These are phyloP conservation scores for Catunica adiposa DNA, from an alignment of 2,329 filamentous ascomycete species.

Conservation along the genomic window DNA sequence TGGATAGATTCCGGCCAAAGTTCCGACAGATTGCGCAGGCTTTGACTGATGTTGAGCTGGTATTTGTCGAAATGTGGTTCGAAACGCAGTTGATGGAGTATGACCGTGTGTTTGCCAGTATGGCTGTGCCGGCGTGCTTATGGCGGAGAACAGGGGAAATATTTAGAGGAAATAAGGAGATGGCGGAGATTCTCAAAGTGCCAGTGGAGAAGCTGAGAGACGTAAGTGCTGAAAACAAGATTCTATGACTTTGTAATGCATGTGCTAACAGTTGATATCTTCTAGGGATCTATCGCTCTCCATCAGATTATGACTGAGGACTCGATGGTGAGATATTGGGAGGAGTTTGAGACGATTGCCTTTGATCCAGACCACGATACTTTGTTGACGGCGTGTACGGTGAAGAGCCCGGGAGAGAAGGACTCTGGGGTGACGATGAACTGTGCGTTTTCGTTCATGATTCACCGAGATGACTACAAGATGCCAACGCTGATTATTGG, in stretches of 20 bases:
- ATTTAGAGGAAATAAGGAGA: constrained; percentile 93
- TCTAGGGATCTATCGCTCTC: constrained; percentile 80
- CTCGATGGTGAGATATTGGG: constrained; percentile 92
- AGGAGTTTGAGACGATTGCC: constrained; percentile 95
- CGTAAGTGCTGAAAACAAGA: constrained; percentile 44
- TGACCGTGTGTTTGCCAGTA: constrained; percentile 93
- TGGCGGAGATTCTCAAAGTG: constrained; percentile 90
- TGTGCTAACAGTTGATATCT: constrained; percentile 6
- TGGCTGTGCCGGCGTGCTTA: constrained; percentile 95
- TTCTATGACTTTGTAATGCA: background rate
- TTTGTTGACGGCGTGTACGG: constrained; percentile 77
- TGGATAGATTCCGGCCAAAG: constrained; percentile 86
- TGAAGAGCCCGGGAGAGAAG: constrained; percentile 63
- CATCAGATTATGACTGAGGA: constrained; percentile 95
- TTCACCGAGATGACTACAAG: constrained; percentile 84
- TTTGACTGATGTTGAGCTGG: constrained; percentile 82
- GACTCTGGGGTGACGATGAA: constrained; percentile 59
- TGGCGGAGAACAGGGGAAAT: constrained; percentile 96
- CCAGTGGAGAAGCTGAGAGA: constrained; percentile 82
- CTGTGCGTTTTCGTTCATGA: constrained; percentile 96
- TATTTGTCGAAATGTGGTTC: constrained; percentile 98
- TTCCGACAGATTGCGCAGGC: constrained; percentile 89
- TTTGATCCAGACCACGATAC: constrained; percentile 91
- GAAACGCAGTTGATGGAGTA: constrained; percentile 94
- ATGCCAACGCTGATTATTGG: constrained; percentile 91